Base-by-base conservation (phyloP, 306 rosid species). In the Canavalia gladiata region DNA sequence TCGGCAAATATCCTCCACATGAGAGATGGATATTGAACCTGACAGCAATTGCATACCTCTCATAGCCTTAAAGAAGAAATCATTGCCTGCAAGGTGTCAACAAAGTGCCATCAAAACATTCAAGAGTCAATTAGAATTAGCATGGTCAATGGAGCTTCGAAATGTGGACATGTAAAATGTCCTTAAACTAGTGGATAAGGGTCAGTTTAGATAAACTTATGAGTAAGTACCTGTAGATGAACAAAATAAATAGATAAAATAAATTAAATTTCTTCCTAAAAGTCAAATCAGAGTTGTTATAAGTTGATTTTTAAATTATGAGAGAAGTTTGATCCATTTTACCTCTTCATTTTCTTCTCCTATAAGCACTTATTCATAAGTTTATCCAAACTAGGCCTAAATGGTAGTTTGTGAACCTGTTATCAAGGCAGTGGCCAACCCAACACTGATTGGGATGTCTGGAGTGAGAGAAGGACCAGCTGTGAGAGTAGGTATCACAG, bases 1-100 rank as follows among this genome's bases (percentile, higher is more conserved):
- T 64, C 82, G 77, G 83, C 89, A 87, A 73, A 88, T 83, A 82
- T 91, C 94, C 72, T 88, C 91, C 63, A 90, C 97, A 73, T 91
- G 97, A 29, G 91, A 29, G 7, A 90, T 80, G 60, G 89, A 87
- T 49, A 91, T 84, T 12, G 94, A 90, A 31, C 93, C 94, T 42
- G 92, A 86, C 13, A 91, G 77, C 79, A 81, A 60, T 65, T 91
- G 92, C 92, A 91, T 85, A 6, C 88, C 91, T 64, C 81, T 91
- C 76, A 90, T 45, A 37, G 52, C 84, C 37, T 88, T 88, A 71
- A 90, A 59, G 76, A 85, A 87, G 79, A 85, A 85, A 11, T 77
- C 91, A 74, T 85, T 85, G 10, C 97, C 94, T 91, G 89, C 64
- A 78, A 67, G 29, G 79, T 43, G 13, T 33, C 13, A 55, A 30